These are phyloP conservation scores for Boletus vinaceobasis DNA, from an alignment of 768 basidiomycete genomes.

Conservation along the genomic window DNA sequence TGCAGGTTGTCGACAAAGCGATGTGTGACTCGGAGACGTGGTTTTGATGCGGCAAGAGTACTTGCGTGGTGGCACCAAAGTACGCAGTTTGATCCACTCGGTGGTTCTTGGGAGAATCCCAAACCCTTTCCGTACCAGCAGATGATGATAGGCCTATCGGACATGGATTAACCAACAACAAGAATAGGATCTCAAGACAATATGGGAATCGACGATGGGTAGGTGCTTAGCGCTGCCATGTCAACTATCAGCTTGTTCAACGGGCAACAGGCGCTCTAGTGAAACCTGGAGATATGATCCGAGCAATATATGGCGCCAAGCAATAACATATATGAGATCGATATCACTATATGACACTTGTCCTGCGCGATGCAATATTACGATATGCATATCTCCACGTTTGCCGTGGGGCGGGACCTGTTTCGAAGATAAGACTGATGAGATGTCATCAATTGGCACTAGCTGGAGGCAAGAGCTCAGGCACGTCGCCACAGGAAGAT, in stretches of 20 bases:
- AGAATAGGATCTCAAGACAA: neutral
- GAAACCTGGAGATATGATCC: neutral
- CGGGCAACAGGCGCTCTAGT: neutral
- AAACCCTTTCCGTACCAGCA: neutral
- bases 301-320: constrained; percentile 2
- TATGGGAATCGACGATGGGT: neutral
- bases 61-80: neutral
- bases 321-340: constrained; percentile 3
- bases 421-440: neutral
- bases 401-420: neutral
- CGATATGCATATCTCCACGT: constrained; percentile 4
- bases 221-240: neutral
- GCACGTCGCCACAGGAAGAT: neutral
- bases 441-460: neutral
- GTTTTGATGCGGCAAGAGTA: neutral
- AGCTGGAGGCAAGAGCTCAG: neutral
- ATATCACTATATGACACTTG: neutral
- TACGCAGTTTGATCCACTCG: constrained; percentile 2
- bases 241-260: neutral
- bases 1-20: neutral
- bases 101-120: neutral
- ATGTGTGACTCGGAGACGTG: neutral
- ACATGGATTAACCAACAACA: neutral
- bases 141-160: neutral
- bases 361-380: neutral